phyloP scores from a whole-genome alignment of 2,329 filamentous ascomycete genomes.

The Aureobasidium uvarum region DNA sequence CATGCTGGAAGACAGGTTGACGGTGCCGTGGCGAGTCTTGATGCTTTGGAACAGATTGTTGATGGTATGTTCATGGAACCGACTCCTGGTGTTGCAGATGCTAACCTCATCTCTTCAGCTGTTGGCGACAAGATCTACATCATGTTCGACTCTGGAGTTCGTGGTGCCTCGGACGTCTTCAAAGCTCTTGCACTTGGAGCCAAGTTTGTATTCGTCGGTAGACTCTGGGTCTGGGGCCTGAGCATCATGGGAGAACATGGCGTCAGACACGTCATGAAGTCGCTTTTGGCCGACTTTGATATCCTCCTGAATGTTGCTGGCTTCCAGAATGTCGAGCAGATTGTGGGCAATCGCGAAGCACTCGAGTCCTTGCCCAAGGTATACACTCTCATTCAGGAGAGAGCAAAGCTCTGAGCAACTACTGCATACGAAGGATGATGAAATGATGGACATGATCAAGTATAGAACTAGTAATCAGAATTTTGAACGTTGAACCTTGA shows the following conservation, averaged over 20 bases:
- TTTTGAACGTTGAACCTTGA: neutral
- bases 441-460: neutral
- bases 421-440: neutral
- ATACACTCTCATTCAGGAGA: constrained; percentile 12
- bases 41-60: constrained; percentile 60
- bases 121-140: constrained; percentile 54
- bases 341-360: constrained; percentile 36
- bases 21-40: constrained; percentile 58
- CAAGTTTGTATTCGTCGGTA: constrained; percentile 61
- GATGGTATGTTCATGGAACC: constrained; percentile 42
- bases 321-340: constrained; percentile 53
- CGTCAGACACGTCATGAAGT: constrained; percentile 61
- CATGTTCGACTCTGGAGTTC: constrained; percentile 61
- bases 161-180: constrained; percentile 57
- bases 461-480: neutral
- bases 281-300: constrained; percentile 61
- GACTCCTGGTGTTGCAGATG: neutral
- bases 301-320: constrained; percentile 61
- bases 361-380: constrained; percentile 17
- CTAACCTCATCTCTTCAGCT: constrained; percentile 34
- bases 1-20: constrained; percentile 68
- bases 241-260: constrained; percentile 60
- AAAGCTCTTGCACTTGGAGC: constrained; percentile 62
- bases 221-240: constrained; percentile 61
- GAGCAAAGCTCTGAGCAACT: constrained; percentile 13